These are phyloP conservation scores for Aspergillus fructus DNA, from an alignment of 2,329 filamentous ascomycete genomes.

Conservation along the genomic window DNA sequence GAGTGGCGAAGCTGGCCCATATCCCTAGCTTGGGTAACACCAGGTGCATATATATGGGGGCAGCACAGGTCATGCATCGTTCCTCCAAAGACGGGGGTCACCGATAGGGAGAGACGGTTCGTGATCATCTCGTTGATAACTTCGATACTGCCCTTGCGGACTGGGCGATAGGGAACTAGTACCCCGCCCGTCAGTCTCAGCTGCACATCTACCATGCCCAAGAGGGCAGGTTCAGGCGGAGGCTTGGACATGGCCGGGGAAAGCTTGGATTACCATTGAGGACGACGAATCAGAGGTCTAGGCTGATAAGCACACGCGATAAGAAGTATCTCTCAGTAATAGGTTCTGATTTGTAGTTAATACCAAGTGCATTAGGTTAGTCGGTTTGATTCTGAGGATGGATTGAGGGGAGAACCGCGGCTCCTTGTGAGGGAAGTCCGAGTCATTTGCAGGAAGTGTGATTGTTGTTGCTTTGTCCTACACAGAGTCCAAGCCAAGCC, in stretches of 20 bases:
- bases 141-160: background rate
- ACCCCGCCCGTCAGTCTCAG: slow-evolving; percentile 3
- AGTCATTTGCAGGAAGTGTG: background rate
- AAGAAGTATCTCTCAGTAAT: slow-evolving; percentile 9
- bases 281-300: background rate
- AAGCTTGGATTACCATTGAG: slow-evolving; percentile 10
- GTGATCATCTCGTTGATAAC: slow-evolving; percentile 6
- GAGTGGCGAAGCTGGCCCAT: background rate
- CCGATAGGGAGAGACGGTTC: slow-evolving; percentile 5
- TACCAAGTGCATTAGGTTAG: background rate
- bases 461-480: background rate
- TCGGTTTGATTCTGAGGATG: background rate
- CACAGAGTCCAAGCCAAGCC: background rate
- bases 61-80: slow-evolving; percentile 5
- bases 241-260: slow-evolving; percentile 3
- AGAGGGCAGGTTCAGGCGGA: slow-evolving; percentile 28
- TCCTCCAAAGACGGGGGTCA: background rate
- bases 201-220: slow-evolving; percentile 21
- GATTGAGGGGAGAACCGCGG: background rate
- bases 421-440: background rate
- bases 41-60: slow-evolving; percentile 6
- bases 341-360: background rate
- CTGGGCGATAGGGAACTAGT: slow-evolving; percentile 1
- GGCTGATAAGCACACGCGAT: slow-evolving; percentile 11
- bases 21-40: background rate